A percentile compares a stretch with the other conserved stretches of the same genome.
Evolutionary conservation across 148 eudicot genomes (phyloP).

Genomic region (Persicaria tinctoria): DNA sequence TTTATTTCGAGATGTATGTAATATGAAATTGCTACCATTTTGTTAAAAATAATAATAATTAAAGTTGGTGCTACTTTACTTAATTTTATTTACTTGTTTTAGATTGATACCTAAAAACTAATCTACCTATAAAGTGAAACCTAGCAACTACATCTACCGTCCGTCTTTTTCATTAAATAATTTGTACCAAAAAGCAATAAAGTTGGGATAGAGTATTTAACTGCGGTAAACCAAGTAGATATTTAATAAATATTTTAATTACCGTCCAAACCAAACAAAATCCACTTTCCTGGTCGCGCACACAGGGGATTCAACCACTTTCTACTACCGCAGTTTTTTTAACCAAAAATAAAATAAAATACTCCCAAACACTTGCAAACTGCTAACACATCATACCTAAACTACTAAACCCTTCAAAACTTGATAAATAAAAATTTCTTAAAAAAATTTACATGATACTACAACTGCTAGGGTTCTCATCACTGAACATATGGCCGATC

Average conservation of each 20-base stretch:
- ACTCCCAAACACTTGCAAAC: background rate
- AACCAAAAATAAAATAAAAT: background rate
- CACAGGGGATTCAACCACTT: background rate
- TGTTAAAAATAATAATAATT: too few species aligned
- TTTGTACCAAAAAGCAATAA: background rate
- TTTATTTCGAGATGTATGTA: too few species aligned
- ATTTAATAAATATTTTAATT: background rate
- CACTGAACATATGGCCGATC: constrained; percentile 9
- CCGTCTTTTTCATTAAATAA: background rate
- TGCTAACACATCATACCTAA: background rate
- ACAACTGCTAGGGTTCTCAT: constrained; percentile 11
- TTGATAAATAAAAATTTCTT: background rate
- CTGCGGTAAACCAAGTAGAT: background rate
- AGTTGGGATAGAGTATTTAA: background rate
- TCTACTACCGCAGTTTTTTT: background rate
- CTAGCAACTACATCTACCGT: background rate
- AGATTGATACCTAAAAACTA: background rate
- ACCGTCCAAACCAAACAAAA: constrained; percentile 5
- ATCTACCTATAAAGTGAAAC: background rate
- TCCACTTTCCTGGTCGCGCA: background rate
- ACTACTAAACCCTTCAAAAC: background rate
- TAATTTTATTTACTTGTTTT: background rate
- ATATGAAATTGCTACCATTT: too few species aligned
- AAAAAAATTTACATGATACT: constrained; percentile 6
- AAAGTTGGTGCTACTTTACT: background rate